These are phyloP conservation scores for Diaporthe amygdali DNA, from an alignment of 2,329 filamentous ascomycete species.

Conservation along the genomic window DNA sequence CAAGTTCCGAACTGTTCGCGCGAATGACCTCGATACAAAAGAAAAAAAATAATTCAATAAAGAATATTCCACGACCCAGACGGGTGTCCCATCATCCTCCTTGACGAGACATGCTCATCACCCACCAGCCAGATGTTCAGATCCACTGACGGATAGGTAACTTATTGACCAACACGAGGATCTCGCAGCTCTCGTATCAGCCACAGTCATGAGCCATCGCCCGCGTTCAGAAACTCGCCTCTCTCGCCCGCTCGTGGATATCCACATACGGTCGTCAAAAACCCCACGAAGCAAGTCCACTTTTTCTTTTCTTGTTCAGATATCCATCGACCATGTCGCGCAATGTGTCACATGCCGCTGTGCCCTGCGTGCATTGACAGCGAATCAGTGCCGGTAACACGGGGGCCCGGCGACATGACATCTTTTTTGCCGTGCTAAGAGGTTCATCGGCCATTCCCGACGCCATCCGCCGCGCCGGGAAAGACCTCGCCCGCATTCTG, in stretches of 20 bases:
- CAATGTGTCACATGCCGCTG: background rate
- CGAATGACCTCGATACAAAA: background rate
- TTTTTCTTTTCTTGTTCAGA: background rate
- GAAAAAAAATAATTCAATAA: background rate
- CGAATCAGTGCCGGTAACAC: slow-evolving; percentile 3
- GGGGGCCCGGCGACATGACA: background rate
- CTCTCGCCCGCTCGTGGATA: no score
- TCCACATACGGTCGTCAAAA: no score
- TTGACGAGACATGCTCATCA: background rate
- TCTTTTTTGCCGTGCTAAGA: background rate
- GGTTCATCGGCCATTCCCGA: slow-evolving; percentile 8
- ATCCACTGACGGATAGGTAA: background rate
- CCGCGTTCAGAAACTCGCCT: background rate
- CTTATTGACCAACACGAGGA: background rate
- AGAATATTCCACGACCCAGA: background rate
- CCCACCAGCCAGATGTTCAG: background rate
- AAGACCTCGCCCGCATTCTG: background rate
- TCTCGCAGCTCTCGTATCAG: background rate
- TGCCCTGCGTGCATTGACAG: background rate
- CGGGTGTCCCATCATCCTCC: background rate
- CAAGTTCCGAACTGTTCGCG: background rate
- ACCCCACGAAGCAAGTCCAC: background rate
- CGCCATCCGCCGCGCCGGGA: background rate
- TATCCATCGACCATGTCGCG: background rate
- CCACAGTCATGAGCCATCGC: background rate